Evolutionary conservation across 768 basidiomycete genomes (phyloP).

Genomic region (Tulasnella sp.): DNA sequence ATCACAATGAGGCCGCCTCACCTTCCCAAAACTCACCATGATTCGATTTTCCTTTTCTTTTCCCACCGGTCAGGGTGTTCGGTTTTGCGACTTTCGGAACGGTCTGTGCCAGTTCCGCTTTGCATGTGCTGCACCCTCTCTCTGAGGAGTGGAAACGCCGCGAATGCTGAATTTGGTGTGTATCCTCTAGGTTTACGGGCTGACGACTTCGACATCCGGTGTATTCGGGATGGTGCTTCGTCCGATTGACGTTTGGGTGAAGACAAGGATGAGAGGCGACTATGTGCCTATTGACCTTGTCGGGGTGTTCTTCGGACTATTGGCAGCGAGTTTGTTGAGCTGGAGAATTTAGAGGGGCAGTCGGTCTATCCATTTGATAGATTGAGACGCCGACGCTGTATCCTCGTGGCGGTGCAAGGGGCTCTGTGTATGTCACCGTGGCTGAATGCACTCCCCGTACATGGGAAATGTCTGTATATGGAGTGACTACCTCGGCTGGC

Average conservation of each 20-base stretch:
- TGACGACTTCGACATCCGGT: slow-evolving; percentile 29
- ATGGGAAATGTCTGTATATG: not conserved
- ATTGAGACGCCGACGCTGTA: not conserved
- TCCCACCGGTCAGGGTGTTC: slow-evolving; percentile 19
- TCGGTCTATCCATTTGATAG: not conserved
- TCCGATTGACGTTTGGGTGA: slow-evolving; percentile 29
- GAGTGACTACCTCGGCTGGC: not conserved
- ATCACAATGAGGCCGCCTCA: slow-evolving; percentile 2
- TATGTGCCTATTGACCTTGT: slow-evolving; percentile 25
- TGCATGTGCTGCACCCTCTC: not conserved
- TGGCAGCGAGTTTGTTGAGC: slow-evolving; percentile 16
- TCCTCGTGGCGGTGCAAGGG: not conserved
- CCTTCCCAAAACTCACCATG: not conserved
- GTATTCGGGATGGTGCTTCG: slow-evolving; percentile 28
- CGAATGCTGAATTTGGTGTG: not conserved
- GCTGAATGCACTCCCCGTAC: not conserved
- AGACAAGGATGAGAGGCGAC: slow-evolving; percentile 26
- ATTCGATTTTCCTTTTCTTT: not conserved
- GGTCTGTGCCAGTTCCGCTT: slow-evolving; percentile 14
- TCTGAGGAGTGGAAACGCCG: not conserved
- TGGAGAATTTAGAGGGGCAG: slow-evolving; percentile 19
- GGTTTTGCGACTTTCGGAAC: slow-evolving; percentile 31
- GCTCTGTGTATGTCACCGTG: not conserved
- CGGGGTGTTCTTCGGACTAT: slow-evolving; percentile 22
- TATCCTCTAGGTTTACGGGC: slow-evolving; percentile 25